These are phyloP conservation scores for Fusarium ambrosium DNA, from an alignment of 2,329 filamentous ascomycete species.

Conservation along the genomic window DNA sequence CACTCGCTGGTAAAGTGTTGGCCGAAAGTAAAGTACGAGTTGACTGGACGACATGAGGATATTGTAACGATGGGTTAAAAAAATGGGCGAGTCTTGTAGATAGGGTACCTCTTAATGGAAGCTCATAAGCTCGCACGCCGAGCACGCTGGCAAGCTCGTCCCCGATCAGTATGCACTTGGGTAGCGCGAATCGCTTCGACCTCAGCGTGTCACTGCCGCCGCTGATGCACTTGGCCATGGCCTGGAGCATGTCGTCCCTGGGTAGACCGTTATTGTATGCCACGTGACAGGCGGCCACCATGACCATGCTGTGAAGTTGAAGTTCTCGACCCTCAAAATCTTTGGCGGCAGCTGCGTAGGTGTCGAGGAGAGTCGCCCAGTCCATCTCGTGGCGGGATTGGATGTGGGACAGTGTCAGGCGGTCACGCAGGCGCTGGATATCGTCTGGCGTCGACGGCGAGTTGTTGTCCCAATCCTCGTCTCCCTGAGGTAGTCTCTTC, in stretches of 20 bases:
- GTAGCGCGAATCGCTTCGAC: conserved; percentile 45
- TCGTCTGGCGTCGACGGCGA: conserved; percentile 40
- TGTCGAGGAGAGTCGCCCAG: conserved; percentile 41
- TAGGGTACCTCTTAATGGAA: conserved; percentile 45
- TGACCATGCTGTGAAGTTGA: conserved; percentile 46
- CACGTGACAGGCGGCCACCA: conserved; percentile 45
- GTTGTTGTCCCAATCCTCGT: conserved; percentile 47
- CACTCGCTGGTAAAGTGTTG: conserved; percentile 46
- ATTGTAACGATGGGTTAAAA: conserved; percentile 14
- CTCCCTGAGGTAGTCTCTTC: conserved; percentile 45
- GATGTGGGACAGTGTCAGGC: conserved; percentile 39
- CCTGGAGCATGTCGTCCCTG: conserved; percentile 37
- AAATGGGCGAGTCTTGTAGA: conserved; percentile 7
- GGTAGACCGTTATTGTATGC: conserved; percentile 40
- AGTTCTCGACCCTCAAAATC: conserved; percentile 43
- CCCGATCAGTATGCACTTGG: conserved; percentile 46
- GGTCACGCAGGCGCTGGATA: conserved; percentile 35
- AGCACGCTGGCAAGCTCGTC: conserved; percentile 44
- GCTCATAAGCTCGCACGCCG: conserved; percentile 43
- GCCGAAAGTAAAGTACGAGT: conserved; percentile 46
- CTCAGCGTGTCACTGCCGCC: conserved; percentile 44
- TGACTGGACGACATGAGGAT: conserved; percentile 37
- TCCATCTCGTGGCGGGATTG: conserved; percentile 40
- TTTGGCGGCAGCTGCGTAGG: conserved; percentile 40
- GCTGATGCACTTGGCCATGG: conserved; percentile 45